Percentiles rank a stretch among this genome's conserved stretches.
Conservation (phyloP, 2,329 filamentous ascomycete genomes). For the Plectosphaerella plurivora region DNA sequence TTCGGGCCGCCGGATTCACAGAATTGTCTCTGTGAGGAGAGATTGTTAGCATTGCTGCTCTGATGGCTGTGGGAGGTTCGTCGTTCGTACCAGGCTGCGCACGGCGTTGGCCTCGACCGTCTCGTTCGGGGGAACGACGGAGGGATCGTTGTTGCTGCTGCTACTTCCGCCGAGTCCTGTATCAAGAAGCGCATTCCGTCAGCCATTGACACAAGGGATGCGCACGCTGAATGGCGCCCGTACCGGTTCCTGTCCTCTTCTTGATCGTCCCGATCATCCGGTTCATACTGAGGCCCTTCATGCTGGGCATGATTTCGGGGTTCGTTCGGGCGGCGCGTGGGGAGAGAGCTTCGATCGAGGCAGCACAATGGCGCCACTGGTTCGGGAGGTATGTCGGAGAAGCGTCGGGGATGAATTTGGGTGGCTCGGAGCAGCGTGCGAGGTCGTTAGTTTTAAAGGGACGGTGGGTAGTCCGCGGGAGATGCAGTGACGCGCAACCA, state of each 20-base stretch:
- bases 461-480: not conserved
- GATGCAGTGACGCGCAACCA: not conserved
- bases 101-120: constrained; percentile 54
- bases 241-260: constrained; percentile 31
- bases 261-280: constrained; percentile 53
- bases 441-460: not conserved
- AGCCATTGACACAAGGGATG: constrained; percentile 1
- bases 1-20: constrained; percentile 66
- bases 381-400: too few species aligned
- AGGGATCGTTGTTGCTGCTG: not conserved
- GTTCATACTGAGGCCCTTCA: constrained; percentile 52
- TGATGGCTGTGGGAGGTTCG: not conserved
- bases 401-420: too few species aligned
- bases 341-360: too few species aligned
- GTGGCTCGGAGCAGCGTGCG: not conserved
- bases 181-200: constrained; percentile 4
- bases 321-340: not conserved
- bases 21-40: constrained; percentile 62
- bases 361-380: too few species aligned
- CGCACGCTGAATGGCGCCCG: not conserved
- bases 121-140: not conserved
- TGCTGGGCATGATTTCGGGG: constrained; percentile 30
- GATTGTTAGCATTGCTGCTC: not conserved
- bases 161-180: constrained; percentile 10
- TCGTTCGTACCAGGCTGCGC: constrained; percentile 58